Conservation (phyloP, 1,284 basidiomycete species). For the Irpex lacteus region DNA sequence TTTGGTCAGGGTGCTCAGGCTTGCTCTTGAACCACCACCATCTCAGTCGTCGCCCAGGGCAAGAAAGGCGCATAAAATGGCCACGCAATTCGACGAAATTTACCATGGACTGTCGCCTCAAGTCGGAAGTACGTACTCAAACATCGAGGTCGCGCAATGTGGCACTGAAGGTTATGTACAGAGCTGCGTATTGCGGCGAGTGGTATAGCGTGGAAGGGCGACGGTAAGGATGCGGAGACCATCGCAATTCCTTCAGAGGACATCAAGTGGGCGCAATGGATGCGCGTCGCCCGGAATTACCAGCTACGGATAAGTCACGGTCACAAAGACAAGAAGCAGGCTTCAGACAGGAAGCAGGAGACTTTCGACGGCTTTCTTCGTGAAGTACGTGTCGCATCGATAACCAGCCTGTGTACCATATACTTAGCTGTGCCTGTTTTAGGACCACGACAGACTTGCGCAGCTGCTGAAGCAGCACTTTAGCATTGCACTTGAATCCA, state of each 20-base stretch:
- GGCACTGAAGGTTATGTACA: constrained; percentile 29
- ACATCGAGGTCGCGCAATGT: constrained; percentile 2
- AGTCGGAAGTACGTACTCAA: constrained; percentile 69
- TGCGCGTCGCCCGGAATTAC: constrained; percentile 88
- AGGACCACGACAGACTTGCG: constrained; percentile 84
- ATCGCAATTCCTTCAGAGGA: constrained; percentile 69
- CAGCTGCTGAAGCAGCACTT: constrained; percentile 84
- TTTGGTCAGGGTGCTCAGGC: constrained; percentile 1
- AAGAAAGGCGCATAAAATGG: constrained; percentile 39
- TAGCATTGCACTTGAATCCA: constrained; percentile 79
- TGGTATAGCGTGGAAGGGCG: constrained; percentile 91
- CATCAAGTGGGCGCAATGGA: constrained; percentile 89
- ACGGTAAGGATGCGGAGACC: constrained; percentile 56
- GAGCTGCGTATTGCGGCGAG: constrained; percentile 86
- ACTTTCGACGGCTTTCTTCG: constrained; percentile 94
- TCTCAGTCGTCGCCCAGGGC: constrained; percentile 7
- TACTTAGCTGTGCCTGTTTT: neutral
- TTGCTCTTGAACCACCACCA: constrained; percentile 20
- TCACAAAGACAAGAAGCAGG: constrained; percentile 15
- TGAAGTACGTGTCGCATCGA: constrained; percentile 58
- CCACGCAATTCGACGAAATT: constrained; percentile 81
- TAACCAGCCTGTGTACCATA: neutral
- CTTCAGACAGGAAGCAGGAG: constrained; percentile 70
- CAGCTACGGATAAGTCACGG: constrained; percentile 79
- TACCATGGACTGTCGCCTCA: constrained; percentile 75